Conservation (phyloP, 192 early-diverging fungal genomes). For the Geosiphon pyriformis region DNA sequence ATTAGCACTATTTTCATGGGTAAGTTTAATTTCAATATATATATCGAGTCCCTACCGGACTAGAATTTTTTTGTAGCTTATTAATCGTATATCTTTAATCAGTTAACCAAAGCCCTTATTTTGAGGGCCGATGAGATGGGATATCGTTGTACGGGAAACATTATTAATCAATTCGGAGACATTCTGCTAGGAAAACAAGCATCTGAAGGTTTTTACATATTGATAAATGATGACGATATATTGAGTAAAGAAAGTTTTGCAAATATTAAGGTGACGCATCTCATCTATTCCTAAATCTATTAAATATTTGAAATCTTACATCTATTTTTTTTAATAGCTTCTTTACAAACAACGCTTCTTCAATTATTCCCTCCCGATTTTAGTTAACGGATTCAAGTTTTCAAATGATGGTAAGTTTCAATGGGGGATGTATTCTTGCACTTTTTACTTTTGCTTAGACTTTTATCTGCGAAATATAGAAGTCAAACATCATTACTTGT, state of each 20-base stretch:
- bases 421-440: too few species aligned
- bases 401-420: constrained; percentile 32
- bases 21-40: constrained; percentile 6
- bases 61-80: too few species aligned
- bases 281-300: background rate
- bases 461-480: constrained; percentile 25
- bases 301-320: background rate
- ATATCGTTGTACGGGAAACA: constrained; percentile 45
- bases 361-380: constrained; percentile 63
- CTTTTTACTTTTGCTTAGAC: background rate
- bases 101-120: constrained; percentile 64
- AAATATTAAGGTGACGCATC: constrained; percentile 45
- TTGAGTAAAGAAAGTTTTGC: constrained; percentile 69
- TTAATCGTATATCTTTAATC: constrained; percentile 18
- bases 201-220: constrained; percentile 62
- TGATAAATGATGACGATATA: constrained; percentile 71
- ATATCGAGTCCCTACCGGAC: too few species aligned
- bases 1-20: constrained; percentile 26
- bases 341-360: constrained; percentile 87
- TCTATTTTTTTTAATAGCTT: constrained; percentile 32
- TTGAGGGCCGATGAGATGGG: constrained; percentile 46
- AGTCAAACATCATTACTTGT: constrained; percentile 67
- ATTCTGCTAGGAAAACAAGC: constrained; percentile 41
- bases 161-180: constrained; percentile 50
- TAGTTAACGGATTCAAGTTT: constrained; percentile 52